These are phyloP conservation scores for Arxiozyma telluris DNA, from an alignment of 1,139 yeast species.

Conservation along the genomic window DNA sequence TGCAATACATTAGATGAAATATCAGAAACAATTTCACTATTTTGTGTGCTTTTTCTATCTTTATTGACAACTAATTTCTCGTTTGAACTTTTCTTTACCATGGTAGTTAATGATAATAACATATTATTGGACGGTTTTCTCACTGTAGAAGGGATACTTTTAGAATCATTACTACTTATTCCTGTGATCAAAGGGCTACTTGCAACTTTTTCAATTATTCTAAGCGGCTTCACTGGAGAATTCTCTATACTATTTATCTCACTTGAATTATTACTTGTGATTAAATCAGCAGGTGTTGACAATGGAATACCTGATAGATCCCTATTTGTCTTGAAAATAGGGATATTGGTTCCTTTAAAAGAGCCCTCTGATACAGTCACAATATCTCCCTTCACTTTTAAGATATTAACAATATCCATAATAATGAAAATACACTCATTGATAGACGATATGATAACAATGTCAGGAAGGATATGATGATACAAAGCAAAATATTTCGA, in stretches of 20 bases:
- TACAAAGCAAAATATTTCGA: slow-evolving; percentile 69
- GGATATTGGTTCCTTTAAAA: too few relatives aligned
- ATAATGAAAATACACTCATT: slow-evolving; percentile 67
- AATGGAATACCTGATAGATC: background rate
- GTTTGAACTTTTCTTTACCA: slow-evolving; percentile 5
- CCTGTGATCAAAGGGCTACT: slow-evolving; percentile 9
- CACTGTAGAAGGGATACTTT: slow-evolving; percentile 5
- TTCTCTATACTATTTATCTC: slow-evolving; percentile 10
- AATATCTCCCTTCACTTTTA: slow-evolving; percentile 36
- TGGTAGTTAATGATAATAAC: slow-evolving; percentile 17
- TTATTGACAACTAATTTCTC: slow-evolving; percentile 11
- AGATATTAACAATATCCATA: slow-evolving; percentile 54
- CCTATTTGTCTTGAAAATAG: background rate
- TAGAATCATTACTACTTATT: slow-evolving; percentile 8
- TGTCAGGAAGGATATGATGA: slow-evolving; percentile 43
- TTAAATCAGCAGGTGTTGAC: background rate
- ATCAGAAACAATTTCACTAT: background rate
- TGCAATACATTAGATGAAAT: background rate
- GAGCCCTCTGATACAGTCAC: background rate
- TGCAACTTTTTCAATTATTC: slow-evolving; percentile 28
- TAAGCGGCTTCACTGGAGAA: slow-evolving; percentile 32
- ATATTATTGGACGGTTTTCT: slow-evolving; percentile 29
- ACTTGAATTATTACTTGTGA: background rate
- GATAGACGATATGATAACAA: slow-evolving; percentile 67
- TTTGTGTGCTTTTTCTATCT: background rate